Evolutionary conservation across 2,329 filamentous ascomycete species (phyloP).

Genomic region (Colletotrichum acutatum): DNA sequence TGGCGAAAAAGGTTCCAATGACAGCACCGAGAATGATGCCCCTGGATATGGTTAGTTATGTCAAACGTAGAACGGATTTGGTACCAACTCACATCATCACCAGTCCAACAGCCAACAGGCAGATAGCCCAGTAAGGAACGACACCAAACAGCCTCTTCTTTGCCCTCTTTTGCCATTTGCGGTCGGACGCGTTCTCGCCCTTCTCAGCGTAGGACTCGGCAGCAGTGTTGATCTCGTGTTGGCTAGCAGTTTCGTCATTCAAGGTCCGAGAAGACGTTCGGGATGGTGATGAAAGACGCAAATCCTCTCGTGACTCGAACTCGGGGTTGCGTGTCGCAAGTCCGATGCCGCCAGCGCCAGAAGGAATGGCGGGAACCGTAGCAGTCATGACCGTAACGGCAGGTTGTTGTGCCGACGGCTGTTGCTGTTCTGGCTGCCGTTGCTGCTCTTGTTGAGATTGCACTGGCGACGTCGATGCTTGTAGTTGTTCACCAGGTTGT

Average conservation of each 20-base stretch:
- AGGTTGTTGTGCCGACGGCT: background rate
- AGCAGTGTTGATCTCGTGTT: constrained; percentile 65
- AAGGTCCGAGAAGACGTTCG: constrained; percentile 64
- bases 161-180: constrained; percentile 61
- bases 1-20: constrained; percentile 58
- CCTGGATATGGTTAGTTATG: constrained; percentile 16
- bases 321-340: constrained; percentile 71
- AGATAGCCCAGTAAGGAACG: constrained; percentile 71
- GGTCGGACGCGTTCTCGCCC: constrained; percentile 45
- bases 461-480: constrained; percentile 3
- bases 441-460: constrained; percentile 13
- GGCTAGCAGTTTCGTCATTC: constrained; percentile 58
- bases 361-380: constrained; percentile 52
- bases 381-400: constrained; percentile 18
- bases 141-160: constrained; percentile 67
- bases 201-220: constrained; percentile 61
- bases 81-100: constrained; percentile 53
- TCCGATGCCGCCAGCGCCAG: constrained; percentile 71
- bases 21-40: constrained; percentile 68
- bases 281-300: constrained; percentile 58
- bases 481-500: constrained; percentile 28
- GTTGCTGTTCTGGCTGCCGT: constrained; percentile 25
- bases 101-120: constrained; percentile 58
- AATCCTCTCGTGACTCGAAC: constrained; percentile 68
- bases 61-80: too few species aligned